Evolutionary conservation across 1,284 basidiomycete species (phyloP).

Genomic region (Melanopsichium pennsylvanicum): DNA sequence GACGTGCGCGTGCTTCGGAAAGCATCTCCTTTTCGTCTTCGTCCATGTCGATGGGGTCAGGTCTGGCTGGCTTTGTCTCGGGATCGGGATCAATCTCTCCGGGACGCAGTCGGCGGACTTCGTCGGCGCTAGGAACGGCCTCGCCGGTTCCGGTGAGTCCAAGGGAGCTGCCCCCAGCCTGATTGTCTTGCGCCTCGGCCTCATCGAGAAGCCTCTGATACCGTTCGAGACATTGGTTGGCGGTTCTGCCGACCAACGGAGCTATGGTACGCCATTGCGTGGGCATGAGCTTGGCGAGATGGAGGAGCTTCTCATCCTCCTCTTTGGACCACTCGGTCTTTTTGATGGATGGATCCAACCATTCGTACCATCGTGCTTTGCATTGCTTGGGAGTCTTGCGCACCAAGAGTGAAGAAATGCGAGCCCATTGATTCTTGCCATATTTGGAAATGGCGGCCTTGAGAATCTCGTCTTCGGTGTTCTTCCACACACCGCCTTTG

Average conservation of each 20-base stretch:
- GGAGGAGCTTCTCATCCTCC: constrained; percentile 97
- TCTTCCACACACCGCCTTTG: constrained; percentile 66
- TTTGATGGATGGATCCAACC: constrained; percentile 99
- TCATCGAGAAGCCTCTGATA: constrained; percentile 98
- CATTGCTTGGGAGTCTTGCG: constrained; percentile 99
- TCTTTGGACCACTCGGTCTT: constrained; percentile 87
- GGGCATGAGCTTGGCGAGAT: constrained; percentile 98
- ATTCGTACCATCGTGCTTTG: constrained; percentile 98
- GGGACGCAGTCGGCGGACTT: constrained; percentile 84
- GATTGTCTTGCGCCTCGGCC: constrained; percentile 71
- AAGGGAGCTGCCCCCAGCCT: constrained; percentile 40
- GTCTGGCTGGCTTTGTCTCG: constrained; percentile 95
- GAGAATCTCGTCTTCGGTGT: constrained; percentile 66
- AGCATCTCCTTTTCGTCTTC: constrained; percentile 99
- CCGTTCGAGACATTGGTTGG: constrained; percentile 95
- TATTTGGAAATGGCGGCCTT: constrained; percentile 66
- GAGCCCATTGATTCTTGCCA: constrained; percentile 75
- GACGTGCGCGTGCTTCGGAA: constrained; percentile 94
- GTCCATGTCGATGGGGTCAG: constrained; percentile 99
- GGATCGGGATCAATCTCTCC: constrained; percentile 99
- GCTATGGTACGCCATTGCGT: constrained; percentile 99
- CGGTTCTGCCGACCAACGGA: constrained; percentile 97
- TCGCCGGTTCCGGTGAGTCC: constrained; percentile 82
- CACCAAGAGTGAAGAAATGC: constrained; percentile 95
- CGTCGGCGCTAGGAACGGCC: constrained; percentile 86